Percentiles rank a stretch among this genome's conserved stretches.
Evolutionary conservation across 768 basidiomycete species (phyloP).

Genomic region (Cystobasidium onofrii): DNA sequence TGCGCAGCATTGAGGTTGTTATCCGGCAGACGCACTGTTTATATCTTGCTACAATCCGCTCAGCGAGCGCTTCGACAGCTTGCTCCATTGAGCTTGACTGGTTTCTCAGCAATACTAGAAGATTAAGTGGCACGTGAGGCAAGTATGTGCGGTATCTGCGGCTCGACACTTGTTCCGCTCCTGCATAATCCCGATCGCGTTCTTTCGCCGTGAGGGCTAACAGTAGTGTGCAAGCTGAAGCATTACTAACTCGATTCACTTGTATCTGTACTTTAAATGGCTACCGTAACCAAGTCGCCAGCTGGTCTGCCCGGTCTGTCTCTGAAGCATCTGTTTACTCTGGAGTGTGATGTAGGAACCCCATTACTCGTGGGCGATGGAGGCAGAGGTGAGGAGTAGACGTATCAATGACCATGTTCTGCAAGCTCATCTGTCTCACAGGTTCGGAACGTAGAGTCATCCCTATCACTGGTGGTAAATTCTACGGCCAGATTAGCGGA

Average conservation of each 20-base stretch:
- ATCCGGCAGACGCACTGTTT: not conserved
- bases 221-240: too few relatives aligned
- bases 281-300: not conserved
- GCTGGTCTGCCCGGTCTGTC: constrained; percentile 16
- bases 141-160: too few relatives aligned
- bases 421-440: not conserved
- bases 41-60: not conserved
- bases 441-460: constrained; percentile 20
- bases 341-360: constrained; percentile 10
- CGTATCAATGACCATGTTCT: not conserved
- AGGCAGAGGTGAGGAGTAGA: not conserved
- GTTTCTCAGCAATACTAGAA: too few relatives aligned
- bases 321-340: constrained; percentile 16
- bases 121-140: too few relatives aligned
- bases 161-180: not conserved
- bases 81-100: too few relatives aligned
- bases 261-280: not conserved
- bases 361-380: constrained; percentile 10
- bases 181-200: not conserved
- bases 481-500: constrained; percentile 21
- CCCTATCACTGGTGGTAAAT: constrained; percentile 20
- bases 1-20: not conserved
- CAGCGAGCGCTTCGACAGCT: not conserved
- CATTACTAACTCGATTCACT: too few relatives aligned
- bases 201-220: too few relatives aligned